These are phyloP conservation scores for Sanguinoderma infundibulare DNA, from an alignment of 1,284 basidiomycete genomes.

Conservation along the genomic window DNA sequence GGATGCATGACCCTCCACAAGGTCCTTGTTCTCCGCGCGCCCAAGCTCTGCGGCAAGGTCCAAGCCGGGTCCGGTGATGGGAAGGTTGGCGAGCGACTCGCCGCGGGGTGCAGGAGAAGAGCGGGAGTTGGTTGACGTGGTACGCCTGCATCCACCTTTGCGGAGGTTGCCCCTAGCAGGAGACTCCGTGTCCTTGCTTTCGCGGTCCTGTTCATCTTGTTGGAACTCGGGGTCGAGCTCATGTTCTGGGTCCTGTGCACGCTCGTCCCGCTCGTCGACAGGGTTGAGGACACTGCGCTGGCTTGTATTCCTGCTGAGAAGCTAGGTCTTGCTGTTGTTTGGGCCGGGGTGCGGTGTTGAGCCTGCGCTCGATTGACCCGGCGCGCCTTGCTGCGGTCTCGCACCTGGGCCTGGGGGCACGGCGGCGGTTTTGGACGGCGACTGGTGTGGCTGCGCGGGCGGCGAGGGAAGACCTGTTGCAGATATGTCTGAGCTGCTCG, in stretches of 20 bases:
- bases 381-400: conserved; percentile 5
- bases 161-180: conserved; percentile 45
- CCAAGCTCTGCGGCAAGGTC: conserved; percentile 92
- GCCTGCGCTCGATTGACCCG: conserved; percentile 10
- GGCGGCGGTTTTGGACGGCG: too few relatives aligned
- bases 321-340: conserved; percentile 81
- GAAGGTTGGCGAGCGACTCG: conserved; percentile 79
- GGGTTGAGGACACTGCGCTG: conserved; percentile 52
- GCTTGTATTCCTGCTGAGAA: conserved; percentile 51
- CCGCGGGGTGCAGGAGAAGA: conserved; percentile 56
- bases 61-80: conserved; percentile 84
- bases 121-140: conserved; percentile 48
- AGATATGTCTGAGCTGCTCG: conserved; percentile 25
- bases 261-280: conserved; percentile 36
- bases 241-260: conserved; percentile 49
- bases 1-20: conserved; percentile 56
- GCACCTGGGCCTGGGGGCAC: neutral
- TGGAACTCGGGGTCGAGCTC: conserved; percentile 40
- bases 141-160: conserved; percentile 56
- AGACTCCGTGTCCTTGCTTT: conserved; percentile 33
- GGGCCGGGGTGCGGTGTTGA: too few relatives aligned
- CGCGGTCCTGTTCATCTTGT: conserved; percentile 30
- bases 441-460: too few relatives aligned
- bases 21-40: conserved; percentile 83
- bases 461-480: conserved; percentile 21